A percentile compares a stretch with the other conserved stretches of the same genome.
Evolutionary conservation across 2,329 filamentous ascomycete genomes (phyloP).

Genomic region (Xylaria sp.): DNA sequence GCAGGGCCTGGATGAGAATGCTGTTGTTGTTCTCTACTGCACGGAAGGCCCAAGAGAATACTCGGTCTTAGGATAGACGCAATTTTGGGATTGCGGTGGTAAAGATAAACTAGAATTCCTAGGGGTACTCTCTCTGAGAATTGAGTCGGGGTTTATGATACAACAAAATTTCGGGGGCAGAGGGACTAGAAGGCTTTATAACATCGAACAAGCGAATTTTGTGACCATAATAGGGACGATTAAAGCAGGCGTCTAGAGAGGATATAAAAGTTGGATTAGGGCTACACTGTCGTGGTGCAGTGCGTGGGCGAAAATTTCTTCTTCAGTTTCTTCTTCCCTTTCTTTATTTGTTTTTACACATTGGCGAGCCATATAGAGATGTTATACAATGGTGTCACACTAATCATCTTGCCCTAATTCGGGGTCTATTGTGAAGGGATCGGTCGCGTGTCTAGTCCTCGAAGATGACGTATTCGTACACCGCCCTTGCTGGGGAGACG

Average conservation of each 20-base stretch:
- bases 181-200: slow-evolving; percentile 5
- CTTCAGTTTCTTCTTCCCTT: slow-evolving; percentile 1
- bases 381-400: slow-evolving; percentile 25
- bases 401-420: neutral
- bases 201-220: slow-evolving; percentile 6
- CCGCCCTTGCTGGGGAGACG: neutral
- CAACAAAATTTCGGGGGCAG: slow-evolving; percentile 9
- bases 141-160: slow-evolving; percentile 6
- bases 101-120: slow-evolving; percentile 15
- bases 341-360: slow-evolving; percentile 29
- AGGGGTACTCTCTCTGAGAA: neutral
- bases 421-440: slow-evolving; percentile 1
- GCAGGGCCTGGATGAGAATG: slow-evolving; percentile 50
- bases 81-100: neutral
- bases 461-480: slow-evolving; percentile 7
- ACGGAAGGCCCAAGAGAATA: slow-evolving; percentile 69
- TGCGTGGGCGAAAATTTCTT: slow-evolving; percentile 10
- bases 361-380: slow-evolving; percentile 25
- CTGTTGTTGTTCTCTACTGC: slow-evolving; percentile 68
- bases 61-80: slow-evolving; percentile 41
- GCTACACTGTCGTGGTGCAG: slow-evolving; percentile 2
- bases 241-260: slow-evolving; percentile 25
- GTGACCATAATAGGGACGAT: slow-evolving; percentile 15
- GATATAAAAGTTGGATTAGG: slow-evolving; percentile 24
- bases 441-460: neutral